Conservation (phyloP, 2,329 filamentous ascomycete species). For the Penicillium sp. region DNA sequence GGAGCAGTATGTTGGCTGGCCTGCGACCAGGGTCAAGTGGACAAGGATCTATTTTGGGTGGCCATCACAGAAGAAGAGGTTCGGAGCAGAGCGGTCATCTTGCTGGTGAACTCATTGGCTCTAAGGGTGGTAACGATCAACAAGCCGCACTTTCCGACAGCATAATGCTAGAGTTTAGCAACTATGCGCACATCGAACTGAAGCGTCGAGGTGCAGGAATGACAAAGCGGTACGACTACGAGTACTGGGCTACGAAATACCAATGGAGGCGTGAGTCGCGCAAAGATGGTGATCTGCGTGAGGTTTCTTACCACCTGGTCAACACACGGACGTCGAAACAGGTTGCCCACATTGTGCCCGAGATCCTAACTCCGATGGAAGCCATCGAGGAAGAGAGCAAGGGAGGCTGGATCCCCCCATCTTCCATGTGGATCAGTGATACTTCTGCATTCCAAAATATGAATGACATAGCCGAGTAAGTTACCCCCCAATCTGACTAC, state of each 20-base stretch:
- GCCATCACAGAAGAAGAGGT: slow-evolving; percentile 59
- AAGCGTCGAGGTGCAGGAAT: slow-evolving; percentile 69
- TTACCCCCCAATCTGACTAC: slow-evolving; percentile 28
- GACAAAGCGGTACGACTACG: slow-evolving; percentile 83
- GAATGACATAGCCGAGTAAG: slow-evolving; percentile 88
- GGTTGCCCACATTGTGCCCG: slow-evolving; percentile 84
- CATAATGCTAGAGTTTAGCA: slow-evolving; percentile 92
- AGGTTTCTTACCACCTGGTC: slow-evolving; percentile 79
- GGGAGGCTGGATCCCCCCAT: slow-evolving; percentile 89
- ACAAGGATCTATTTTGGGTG: slow-evolving; percentile 44
- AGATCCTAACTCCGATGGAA: slow-evolving; percentile 73
- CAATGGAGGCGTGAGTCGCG: slow-evolving; percentile 78
- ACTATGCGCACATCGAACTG: slow-evolving; percentile 91
- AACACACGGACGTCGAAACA: slow-evolving; percentile 67
- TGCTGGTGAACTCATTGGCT: slow-evolving; percentile 23
- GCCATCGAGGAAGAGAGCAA: slow-evolving; percentile 72
- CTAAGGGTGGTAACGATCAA: slow-evolving; percentile 19
- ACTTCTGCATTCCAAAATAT: slow-evolving; percentile 68
- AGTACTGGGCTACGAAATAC: slow-evolving; percentile 90
- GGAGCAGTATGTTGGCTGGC: slow-evolving; percentile 63
- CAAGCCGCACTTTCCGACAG: slow-evolving; percentile 68
- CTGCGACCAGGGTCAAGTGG: slow-evolving; percentile 61
- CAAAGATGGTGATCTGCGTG: slow-evolving; percentile 66
- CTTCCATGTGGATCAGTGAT: slow-evolving; percentile 88
- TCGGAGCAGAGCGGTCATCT: slow-evolving; percentile 56